Base-by-base conservation (phyloP, 208 protist genomes). In the Trypanosomatidae sp. region DNA sequence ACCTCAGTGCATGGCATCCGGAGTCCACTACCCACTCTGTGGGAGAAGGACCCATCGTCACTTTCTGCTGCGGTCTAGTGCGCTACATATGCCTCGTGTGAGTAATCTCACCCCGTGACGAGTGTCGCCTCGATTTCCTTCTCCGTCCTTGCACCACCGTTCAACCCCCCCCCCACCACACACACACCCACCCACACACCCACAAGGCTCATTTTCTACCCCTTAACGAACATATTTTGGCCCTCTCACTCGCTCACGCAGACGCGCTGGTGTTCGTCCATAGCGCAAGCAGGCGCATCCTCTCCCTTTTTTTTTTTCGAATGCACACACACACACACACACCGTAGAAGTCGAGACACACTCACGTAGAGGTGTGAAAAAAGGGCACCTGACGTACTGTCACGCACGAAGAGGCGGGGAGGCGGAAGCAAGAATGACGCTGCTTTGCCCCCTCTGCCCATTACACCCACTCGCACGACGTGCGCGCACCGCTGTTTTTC, bases 361-460 rank as follows among this genome's bases (percentile, higher is more conserved):
- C 36, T 39, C 36, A 39, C 1, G 36, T 39, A 39, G 36, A 39
- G 36, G 36, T 39, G 2, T 39, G 36, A 62, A 5, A 28, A 17
- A 69, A 1, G 2, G 17, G 33, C 19, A 19, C 65, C 30, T 13
- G 56, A 12, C 15, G 56, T 36, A 22, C 30, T 7, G 30, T 46
- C 58, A 62, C 55, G n/a, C 41, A 77, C 12, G 66, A 70, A 15
- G 19, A 59, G 55, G 28, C 28, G 19, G 55, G 33, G 55, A 10
- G 17, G 58, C 8, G 33, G 2, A 15, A 17, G 33, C 6, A 7
- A 1, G 56, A n/a, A 15, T 13, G 8, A 66, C 22, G 9, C 33
- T 41, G 60, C 13, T 17, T 17, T 19, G n/a, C n/a, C n/a, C 36
- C 44, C 64, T 33, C 2, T 52, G 25, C 19, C 17, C 15, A 15